Conservation (phyloP, 805 yeast genomes). For the Ogataea haglerorum region DNA sequence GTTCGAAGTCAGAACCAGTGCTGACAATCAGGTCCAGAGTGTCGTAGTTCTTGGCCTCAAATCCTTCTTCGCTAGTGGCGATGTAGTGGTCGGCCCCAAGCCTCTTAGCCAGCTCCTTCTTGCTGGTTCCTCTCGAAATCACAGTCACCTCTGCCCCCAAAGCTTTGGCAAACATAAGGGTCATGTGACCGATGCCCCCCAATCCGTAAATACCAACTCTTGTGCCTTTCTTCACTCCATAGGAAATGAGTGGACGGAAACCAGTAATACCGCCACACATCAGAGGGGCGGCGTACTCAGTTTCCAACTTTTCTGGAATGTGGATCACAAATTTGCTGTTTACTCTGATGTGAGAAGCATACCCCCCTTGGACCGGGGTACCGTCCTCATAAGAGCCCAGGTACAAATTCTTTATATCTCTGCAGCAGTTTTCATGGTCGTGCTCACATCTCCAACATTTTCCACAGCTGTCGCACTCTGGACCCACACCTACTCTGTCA, state of each 20-base stretch:
- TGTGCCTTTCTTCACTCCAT: constrained; percentile 32
- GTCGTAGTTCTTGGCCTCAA: constrained; percentile 29
- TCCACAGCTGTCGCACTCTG: constrained; percentile 58
- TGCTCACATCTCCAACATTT: constrained; percentile 57
- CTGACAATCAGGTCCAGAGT: constrained; percentile 47
- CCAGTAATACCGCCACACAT: constrained; percentile 78
- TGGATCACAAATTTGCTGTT: constrained; percentile 62
- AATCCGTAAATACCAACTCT: constrained; percentile 60
- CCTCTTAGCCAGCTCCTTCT: constrained; percentile 49
- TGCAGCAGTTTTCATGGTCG: constrained; percentile 46
- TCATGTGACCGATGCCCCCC: constrained; percentile 69
- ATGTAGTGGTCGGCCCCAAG: constrained; percentile 56
- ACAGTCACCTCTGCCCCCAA: constrained; percentile 61
- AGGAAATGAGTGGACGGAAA: constrained; percentile 60
- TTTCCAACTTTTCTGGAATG: constrained; percentile 52
- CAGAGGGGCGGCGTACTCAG: constrained; percentile 63
- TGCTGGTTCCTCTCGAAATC: constrained; percentile 48
- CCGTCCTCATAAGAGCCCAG: constrained; percentile 32
- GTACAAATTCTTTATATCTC: constrained; percentile 35
- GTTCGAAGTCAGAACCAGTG: constrained; percentile 7
- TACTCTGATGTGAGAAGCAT: constrained; percentile 62
- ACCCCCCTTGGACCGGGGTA: constrained; percentile 56
- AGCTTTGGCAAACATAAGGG: constrained; percentile 56
- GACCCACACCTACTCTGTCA: constrained; percentile 79
- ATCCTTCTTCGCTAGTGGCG: constrained; percentile 43